Percentiles rank a stretch among this genome's conserved stretches.
Conservation (phyloP, 352 stramenopile genomes). For the Aphanomyces euteiches region DNA sequence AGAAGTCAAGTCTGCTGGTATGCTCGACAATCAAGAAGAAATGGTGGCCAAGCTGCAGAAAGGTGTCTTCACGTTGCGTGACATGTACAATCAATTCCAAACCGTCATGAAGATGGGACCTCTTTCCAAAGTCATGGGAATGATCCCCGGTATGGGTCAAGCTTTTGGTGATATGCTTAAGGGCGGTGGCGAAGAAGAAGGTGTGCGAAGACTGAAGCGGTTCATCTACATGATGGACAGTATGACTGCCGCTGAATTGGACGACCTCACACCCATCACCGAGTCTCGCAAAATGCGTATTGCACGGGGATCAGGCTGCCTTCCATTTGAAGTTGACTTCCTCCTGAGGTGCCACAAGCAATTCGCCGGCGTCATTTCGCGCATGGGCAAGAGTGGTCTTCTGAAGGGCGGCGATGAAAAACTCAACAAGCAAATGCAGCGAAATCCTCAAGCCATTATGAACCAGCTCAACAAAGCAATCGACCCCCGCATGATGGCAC, state of each 20-base stretch:
- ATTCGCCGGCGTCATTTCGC: conserved; percentile 91
- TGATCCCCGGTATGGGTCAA: conserved; percentile 90
- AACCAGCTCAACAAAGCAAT: conserved; percentile 95
- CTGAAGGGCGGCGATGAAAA: conserved; percentile 86
- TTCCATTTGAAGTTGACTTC: conserved; percentile 86
- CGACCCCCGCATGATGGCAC: conserved; percentile 90
- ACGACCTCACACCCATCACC: conserved; percentile 80
- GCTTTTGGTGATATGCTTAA: conserved; percentile 71
- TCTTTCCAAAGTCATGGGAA: conserved; percentile 97
- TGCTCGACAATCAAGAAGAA: conserved; percentile 93
- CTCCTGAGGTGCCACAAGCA: conserved; percentile 96
- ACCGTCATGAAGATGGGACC: conserved; percentile 97
- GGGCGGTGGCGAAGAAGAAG: conserved; percentile 89
- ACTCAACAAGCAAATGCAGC: conserved; percentile 91
- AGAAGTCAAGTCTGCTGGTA: conserved; percentile 88
- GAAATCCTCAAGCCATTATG: conserved; percentile 96
- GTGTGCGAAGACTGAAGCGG: conserved; percentile 89
- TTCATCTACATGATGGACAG: conserved; percentile 99
- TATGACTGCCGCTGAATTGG: conserved; percentile 97
- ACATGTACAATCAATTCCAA: conserved; percentile 99
- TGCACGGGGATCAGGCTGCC: conserved; percentile 87
- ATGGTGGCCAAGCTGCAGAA: conserved; percentile 96
- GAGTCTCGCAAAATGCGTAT: conserved; percentile 81
- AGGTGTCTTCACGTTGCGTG: conserved; percentile 95
- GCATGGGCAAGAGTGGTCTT: conserved; percentile 96